Base-by-base conservation (phyloP, 768 basidiomycete species). In the Suillus americanus region DNA sequence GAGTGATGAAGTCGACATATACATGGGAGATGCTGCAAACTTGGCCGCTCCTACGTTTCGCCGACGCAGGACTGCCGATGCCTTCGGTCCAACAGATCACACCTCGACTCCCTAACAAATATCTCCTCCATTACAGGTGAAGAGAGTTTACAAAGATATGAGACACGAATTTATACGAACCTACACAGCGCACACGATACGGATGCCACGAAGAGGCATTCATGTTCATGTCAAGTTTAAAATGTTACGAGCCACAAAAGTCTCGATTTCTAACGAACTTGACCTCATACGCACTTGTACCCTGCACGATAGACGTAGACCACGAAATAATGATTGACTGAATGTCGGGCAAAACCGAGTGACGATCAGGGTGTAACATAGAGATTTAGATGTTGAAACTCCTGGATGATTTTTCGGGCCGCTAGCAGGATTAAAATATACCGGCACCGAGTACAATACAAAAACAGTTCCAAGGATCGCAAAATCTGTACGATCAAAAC, bases 401-500 rank as follows among this genome's bases (percentile, higher is more conserved):
- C 10, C 12, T n/a, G 53, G 33, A 18, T 10, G 5, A 25, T 18
- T 30, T 20, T 40, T 30, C 38, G 10, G 41, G 57, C 40, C 25
- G 40, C 37, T 40, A 41, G 57, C 57, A 59, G 35, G 28, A 59
- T 40, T 59, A 59, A 59, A 41, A 59, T 59, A 59, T 41, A 59
- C 57, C 57, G 28, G 40, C 57, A 59, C 40, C 18, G 38, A 59
- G 57, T 59, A 59, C 9, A 59, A 30, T 41, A 59, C 38, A 41
- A 59, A 59, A 28, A 40, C 57, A 41, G 41, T 59, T 59, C 38
- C 40, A 59, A 59, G 18, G 40, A 59, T 59, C 40, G 57, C 25
- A 41, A 41, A 40, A 41, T 59, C 40, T 59, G 40, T 28, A 59
- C 12, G 57, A 59, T 59, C 57, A 59, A 59, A 59, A 59, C 57